Evolutionary conservation across 345 rosid species (phyloP), one percentile per base, ranked within the genome.

Genomic region (Moricandia arvensis): DNA sequence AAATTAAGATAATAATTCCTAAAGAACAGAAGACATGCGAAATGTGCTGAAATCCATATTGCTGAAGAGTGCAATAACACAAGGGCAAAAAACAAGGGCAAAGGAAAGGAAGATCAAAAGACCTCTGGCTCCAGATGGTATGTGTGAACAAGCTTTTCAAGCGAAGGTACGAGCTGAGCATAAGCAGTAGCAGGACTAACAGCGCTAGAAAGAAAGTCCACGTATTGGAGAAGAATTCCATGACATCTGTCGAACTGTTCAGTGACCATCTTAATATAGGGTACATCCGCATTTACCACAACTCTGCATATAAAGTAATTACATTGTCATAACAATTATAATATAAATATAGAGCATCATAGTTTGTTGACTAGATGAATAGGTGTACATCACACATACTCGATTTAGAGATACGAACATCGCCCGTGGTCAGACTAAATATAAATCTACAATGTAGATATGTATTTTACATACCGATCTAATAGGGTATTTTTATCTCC

Each of bases 121-220:
- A 93, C 99, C 96, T 96, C 99, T 51, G 98, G 93, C 75, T 96
- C 99, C 54, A 96, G 96, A 81, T 96, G 99, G 79, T 93, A 91
- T 74, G 74, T 59, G 78, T 93, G 97, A 70, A 93, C 81, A 79
- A 96, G 98, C 72, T 93, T 97, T 72, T 91, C 66, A 51, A 96
- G 96, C 9, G 95, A 83, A 43, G 98, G 99, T 77, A 96, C 81
- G 79, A 93, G 81, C 72, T 84, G 90, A 63, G 97, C 86, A 78
- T 93, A 96, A 51, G 91, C 87, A 81, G 83, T 63, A 61, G 90
- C 81, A 41, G 98, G 98, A 16, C 87, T 83, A 68, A 96, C 79
- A 31, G 97, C 97, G 77, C 91, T 84, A 57, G 88, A 85, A 62
- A 96, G 98, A 74, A 93, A 96, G 75, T 96, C 99, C 66, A 93